Conservation (phyloP, 2,329 filamentous ascomycete genomes). For the Verticillium nubilum region DNA sequence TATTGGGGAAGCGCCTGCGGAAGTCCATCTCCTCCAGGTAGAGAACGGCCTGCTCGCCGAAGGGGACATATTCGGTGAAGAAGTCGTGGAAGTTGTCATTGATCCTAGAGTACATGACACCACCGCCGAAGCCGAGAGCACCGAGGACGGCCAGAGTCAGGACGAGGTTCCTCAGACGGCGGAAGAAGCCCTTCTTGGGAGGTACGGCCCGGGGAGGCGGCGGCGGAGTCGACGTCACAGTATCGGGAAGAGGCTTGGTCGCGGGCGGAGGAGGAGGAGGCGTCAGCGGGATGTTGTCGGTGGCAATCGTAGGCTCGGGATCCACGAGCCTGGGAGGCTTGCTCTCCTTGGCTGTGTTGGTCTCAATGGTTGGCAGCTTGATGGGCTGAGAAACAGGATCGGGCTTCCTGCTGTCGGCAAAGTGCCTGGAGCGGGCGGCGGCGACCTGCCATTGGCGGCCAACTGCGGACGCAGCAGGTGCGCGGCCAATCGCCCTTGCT, state of each 20-base stretch:
- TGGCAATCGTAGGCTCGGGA: slow-evolving; percentile 29
- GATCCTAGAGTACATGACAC: slow-evolving; percentile 86
- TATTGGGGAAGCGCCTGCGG: slow-evolving; percentile 69
- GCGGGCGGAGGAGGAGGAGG: slow-evolving; percentile 24
- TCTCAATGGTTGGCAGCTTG: slow-evolving; percentile 49
- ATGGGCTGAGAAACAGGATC: slow-evolving; percentile 42
- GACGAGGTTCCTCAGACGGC: slow-evolving; percentile 72
- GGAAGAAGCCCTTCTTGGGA: slow-evolving; percentile 59
- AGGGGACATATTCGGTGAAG: slow-evolving; percentile 95
- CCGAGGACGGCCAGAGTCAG: slow-evolving; percentile 72
- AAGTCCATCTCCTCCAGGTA: slow-evolving; percentile 96
- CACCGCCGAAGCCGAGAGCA: slow-evolving; percentile 74
- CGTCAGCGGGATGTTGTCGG: slow-evolving; percentile 32
- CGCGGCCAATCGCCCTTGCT: slow-evolving; percentile 53
- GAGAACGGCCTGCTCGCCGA: slow-evolving; percentile 87
- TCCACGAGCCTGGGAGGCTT: slow-evolving; percentile 33
- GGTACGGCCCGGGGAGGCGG: slow-evolving; percentile 27
- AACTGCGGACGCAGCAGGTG: slow-evolving; percentile 45
- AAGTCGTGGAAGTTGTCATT: slow-evolving; percentile 99
- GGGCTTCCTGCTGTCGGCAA: slow-evolving; percentile 48
- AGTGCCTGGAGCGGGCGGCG: slow-evolving; percentile 38
- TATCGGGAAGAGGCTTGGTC: slow-evolving; percentile 14
- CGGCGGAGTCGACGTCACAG: slow-evolving; percentile 29
- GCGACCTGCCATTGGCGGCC: slow-evolving; percentile 52
- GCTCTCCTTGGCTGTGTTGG: slow-evolving; percentile 41